Percentiles rank a stretch among this genome's conserved stretches.
Conservation (phyloP, 2,329 filamentous ascomycete genomes). For the Monilinia fructicola region DNA sequence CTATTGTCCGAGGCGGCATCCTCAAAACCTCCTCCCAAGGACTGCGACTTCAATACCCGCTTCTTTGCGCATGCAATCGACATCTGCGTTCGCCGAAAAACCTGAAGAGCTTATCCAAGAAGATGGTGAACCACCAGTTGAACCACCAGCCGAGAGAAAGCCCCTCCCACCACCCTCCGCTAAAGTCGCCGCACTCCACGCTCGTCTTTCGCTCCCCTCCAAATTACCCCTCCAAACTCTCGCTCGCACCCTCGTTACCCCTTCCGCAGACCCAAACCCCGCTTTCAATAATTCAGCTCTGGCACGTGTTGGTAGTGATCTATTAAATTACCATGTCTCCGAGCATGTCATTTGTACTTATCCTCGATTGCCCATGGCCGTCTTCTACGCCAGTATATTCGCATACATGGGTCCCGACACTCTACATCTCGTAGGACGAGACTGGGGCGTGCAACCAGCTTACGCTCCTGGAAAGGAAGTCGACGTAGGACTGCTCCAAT, state of each 20-base stretch:
- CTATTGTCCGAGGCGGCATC: constrained; percentile 49
- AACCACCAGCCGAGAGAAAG: background rate
- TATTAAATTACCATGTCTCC: constrained; percentile 84
- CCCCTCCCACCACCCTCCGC: constrained; percentile 56
- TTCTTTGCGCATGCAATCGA: constrained; percentile 34
- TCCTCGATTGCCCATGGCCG: constrained; percentile 84
- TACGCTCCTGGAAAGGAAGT: constrained; percentile 86
- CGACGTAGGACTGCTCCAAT: constrained; percentile 87
- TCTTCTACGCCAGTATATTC: constrained; percentile 81
- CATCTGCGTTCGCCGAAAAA: constrained; percentile 21
- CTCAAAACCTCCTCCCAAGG: constrained; percentile 54
- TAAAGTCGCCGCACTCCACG: constrained; percentile 90
- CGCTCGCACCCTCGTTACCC: constrained; percentile 80
- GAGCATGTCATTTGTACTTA: constrained; percentile 88
- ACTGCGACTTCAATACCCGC: constrained; percentile 46
- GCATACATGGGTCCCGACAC: constrained; percentile 78
- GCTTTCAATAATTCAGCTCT: constrained; percentile 89
- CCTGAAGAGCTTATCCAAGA: constrained; percentile 34
- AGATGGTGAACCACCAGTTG: constrained; percentile 28
- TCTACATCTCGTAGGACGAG: constrained; percentile 68
- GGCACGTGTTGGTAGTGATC: constrained; percentile 74
- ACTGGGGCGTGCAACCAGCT: constrained; percentile 92
- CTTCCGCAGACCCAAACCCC: constrained; percentile 75
- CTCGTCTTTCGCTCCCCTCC: constrained; percentile 77
- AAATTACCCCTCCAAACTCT: constrained; percentile 84